Percentiles rank a stretch among this genome's conserved stretches.
These are phyloP conservation scores for Kodamaea restingae DNA, from an alignment of 805 yeast genomes.

Conservation along the genomic window DNA sequence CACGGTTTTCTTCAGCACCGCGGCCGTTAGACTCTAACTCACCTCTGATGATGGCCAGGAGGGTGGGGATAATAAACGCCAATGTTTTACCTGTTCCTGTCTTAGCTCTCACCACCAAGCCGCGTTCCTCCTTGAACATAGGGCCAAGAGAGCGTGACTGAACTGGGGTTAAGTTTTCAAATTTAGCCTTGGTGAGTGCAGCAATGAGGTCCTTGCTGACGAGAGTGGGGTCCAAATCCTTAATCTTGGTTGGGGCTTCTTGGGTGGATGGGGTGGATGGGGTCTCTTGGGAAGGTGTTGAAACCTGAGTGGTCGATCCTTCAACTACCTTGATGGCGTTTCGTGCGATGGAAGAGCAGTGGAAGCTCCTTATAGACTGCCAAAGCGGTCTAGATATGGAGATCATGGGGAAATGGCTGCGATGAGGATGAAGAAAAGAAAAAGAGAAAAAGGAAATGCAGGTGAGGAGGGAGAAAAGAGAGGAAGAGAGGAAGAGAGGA, in stretches of 20 bases:
- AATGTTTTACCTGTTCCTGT: slow-evolving; percentile 96
- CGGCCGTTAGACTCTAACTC: slow-evolving; percentile 17
- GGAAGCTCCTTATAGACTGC: background rate
- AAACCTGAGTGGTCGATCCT: no score
- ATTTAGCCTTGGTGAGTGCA: slow-evolving; percentile 43
- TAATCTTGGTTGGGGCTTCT: slow-evolving; percentile 6
- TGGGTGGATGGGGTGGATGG: background rate
- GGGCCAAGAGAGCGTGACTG: slow-evolving; percentile 63
- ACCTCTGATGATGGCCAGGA: slow-evolving; percentile 49
- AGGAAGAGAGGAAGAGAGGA: background rate
- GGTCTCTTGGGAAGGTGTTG: background rate
- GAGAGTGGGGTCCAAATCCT: slow-evolving; percentile 4
- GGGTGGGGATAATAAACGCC: slow-evolving; percentile 79
- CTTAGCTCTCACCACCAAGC: slow-evolving; percentile 83
- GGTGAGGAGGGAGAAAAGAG: background rate
- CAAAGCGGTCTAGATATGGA: background rate
- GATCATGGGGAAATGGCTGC: background rate
- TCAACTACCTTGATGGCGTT: slow-evolving; percentile 1
- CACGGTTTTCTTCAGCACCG: slow-evolving; percentile 17
- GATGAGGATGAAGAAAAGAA: background rate
- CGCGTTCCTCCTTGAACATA: slow-evolving; percentile 48
- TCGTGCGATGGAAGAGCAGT: background rate
- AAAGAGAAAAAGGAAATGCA: background rate
- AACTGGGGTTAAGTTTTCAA: slow-evolving; percentile 58
- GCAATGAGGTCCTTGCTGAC: slow-evolving; percentile 15